Percentiles rank a stretch among this genome's conserved stretches.
These are phyloP conservation scores for Akanthomyces lecanii DNA, from an alignment of 2,329 filamentous ascomycete genomes.

Conservation along the genomic window DNA sequence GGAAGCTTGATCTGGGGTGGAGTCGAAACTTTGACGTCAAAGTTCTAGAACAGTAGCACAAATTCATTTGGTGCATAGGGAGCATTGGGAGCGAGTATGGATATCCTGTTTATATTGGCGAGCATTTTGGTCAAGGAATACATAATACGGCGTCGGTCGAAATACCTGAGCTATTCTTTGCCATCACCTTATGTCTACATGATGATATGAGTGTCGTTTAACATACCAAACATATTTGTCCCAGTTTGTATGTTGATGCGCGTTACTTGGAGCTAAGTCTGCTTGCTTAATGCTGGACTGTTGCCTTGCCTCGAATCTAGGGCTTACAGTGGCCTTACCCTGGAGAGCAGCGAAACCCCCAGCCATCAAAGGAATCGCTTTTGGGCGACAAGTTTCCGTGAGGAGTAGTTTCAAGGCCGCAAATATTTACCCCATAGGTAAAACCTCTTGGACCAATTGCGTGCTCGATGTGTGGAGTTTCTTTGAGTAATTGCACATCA, in stretches of 20 bases:
- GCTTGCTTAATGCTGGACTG: not conserved
- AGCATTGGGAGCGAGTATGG: slow-evolving; percentile 9
- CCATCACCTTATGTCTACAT: not conserved
- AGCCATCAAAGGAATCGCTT: not conserved
- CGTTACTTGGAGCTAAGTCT: too few relatives aligned
- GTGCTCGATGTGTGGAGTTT: too few relatives aligned
- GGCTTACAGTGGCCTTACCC: not conserved
- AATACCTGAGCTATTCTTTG: not conserved
- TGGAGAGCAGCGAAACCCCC: not conserved
- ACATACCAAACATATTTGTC: not conserved
- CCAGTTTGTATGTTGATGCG: not conserved
- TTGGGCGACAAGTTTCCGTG: too few relatives aligned
- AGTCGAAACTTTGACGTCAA: slow-evolving; percentile 8
- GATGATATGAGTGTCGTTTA: too few relatives aligned
- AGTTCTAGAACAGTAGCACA: not conserved
- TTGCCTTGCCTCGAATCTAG: not conserved
- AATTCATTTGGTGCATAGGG: not conserved
- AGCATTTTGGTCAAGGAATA: not conserved
- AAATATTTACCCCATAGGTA: too few relatives aligned
- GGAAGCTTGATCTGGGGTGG: slow-evolving; percentile 22
- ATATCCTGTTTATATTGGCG: not conserved
- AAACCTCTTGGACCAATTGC: too few relatives aligned
- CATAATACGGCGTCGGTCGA: not conserved
- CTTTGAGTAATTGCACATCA: too few relatives aligned
- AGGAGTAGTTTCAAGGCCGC: too few relatives aligned